Evolutionary conservation across 805 yeast genomes (phyloP), one percentile per base, ranked within the genome.

Genomic region (Sugiyamaella americana): DNA sequence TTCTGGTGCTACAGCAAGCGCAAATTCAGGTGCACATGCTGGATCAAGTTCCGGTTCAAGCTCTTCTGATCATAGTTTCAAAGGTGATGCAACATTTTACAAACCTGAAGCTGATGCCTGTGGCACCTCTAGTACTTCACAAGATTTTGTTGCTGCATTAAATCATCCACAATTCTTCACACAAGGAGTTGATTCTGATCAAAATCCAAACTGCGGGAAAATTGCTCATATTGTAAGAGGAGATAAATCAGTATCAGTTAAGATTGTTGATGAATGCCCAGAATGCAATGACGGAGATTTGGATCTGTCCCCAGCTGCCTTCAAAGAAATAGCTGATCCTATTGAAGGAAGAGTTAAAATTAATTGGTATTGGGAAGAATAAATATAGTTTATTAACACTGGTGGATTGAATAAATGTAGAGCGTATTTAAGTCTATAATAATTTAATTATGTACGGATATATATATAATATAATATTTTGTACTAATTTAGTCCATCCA

Each of bases 251-350:
- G 82, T 78, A 48, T 69, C 66, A 39, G 84, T 79, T 40, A 72
- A 73, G 19, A 79, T 79, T 40, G 75, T 70, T 35, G 84, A 79
- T 62, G 64, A 72, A 51, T 80, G 84, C 64, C 74, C 67, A 45
- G 82, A 76, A 19, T 79, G 84, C 57, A 51, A 60, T 20, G 56
- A 62, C 42, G 60, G 74, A 49, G 76, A 72, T 55, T 71, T 79
- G 50, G 84, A 79, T 56, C 68, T 80, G 46, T 75, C 82, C 16
- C 83, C 83, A 5, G 58, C 75, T 46, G 84, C 84, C 3, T 79
- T 80, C 59, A 44, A 63, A 30, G 55, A 66, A 51, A 63, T 79
- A 50, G 83, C 82, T 17, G 75, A 71, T 55, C 61, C 65, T 59
- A 65, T 59, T 42, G 72, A 70, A 55, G 85, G 84, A 39, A 72